Base-by-base conservation (phyloP, 164 flowering plant genomes). In the Saururus chinensis region DNA sequence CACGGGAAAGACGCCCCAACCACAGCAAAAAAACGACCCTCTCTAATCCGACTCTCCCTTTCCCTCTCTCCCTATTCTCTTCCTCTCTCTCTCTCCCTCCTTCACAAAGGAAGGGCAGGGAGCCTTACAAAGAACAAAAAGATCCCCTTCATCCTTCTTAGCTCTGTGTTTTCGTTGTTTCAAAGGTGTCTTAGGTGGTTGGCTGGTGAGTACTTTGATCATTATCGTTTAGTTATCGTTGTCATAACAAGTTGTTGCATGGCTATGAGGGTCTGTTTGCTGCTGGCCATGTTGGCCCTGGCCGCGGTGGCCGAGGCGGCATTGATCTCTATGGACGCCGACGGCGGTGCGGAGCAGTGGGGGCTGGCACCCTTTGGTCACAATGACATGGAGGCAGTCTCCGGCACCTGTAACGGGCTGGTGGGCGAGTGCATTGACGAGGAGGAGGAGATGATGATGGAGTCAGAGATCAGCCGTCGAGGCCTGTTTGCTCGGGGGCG, bases 361-460 rank as follows among this genome's bases (percentile, higher is more conserved):
- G 40, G 60, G 14, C 40, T 45, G 9, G 10, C 53, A 1, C 53
- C 35, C 26, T 62, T 52, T 11, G 14, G 35, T 1, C 58, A 19
- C 35, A 13, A 24, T 24, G 19, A 37, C 17, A 24, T 0, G n/a
- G 56, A 11, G 2, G 57, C 64, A 11, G 13, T 10, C 8, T 19
- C 41, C 4, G 9, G 11, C 22, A 42, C 35, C 4, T 57, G 70
- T 53, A 24, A 40, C 17, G 63, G 60, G 22, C 52, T 52, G 0
- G 62, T 64, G 12, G 71, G 72, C 13, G 68, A 67, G 12, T 59
- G 48, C 64, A 51, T 71, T 22, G 77, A 53, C 7, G 74, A 67
- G 40, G 70, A 57, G 1, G 51, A 67, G 6, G 81, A 80, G 53
- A 20, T 68, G 68, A 10, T 75, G 74, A 61, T 76, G 79, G 82